Base-by-base conservation (phyloP, 345 rosid species). In the Sonneratia alba region DNA sequence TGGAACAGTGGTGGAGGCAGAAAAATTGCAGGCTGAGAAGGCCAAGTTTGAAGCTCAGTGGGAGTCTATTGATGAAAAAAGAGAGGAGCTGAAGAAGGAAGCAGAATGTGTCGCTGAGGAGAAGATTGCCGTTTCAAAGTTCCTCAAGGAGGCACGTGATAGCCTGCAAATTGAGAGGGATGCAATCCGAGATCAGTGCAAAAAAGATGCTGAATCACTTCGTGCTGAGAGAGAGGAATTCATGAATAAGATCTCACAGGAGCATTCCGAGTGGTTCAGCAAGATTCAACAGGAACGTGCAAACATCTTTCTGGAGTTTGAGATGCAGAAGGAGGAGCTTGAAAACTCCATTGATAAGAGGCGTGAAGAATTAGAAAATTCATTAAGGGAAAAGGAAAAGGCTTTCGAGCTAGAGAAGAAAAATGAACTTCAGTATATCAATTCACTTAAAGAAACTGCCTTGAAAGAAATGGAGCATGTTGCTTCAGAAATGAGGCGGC, bases 21-120 rank as follows among this genome's bases (percentile, higher is more conserved):
- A 95, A 73, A 87, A 79, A 75, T 73, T 95, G 80, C 79, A 90
- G 73, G 76, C 71, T 55, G 97, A 92, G 83, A 96, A 91, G 76
- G 91, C 85, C 36, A 86, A 90, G 79, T 92, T 92, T 79, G 96
- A 96, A 83, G 69, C 86, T 49, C 96, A 92, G 79, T 96, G 98
- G 98, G 99, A 96, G 78, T 81, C 85, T 73, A 92, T 96, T 78
- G 97, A 96, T 79, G 98, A 90, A 76, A 92, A 87, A 77, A 86
- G 94, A 78, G 97, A 85, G 77, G 91, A 92, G 75, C 80, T 96
- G 37, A 73, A 66, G 70, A 86, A 79, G 73, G 90, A 90, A 80
- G 88, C 85, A 0, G 88, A 86, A 47, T 76, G 76, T 63, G 72
- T 91, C 63, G 79, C 81, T 77, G 78, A 82, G 59, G 91, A 92